phyloP scores from a whole-genome alignment of 805 yeast species.

The Ogataea zsoltii region DNA sequence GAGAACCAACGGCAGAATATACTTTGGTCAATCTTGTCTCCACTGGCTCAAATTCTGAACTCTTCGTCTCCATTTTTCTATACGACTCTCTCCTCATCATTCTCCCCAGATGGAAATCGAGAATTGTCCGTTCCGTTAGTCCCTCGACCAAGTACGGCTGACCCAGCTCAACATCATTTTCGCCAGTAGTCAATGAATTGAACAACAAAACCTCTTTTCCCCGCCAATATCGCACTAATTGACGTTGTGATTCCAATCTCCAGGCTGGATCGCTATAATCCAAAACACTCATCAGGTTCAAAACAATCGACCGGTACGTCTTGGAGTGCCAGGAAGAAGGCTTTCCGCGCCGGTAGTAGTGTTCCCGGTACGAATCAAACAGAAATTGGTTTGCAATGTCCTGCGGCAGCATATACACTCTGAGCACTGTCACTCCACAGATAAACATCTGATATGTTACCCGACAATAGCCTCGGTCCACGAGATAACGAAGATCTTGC shows the following conservation, averaged over 20 bases:
- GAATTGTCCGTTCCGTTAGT: conserved; percentile 1
- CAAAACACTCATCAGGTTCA: conserved; percentile 37
- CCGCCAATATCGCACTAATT: conserved; percentile 10
- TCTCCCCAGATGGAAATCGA: conserved; percentile 38
- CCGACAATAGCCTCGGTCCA: conserved; percentile 40
- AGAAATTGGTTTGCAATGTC: conserved; percentile 41
- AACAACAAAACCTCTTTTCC: conserved; percentile 13
- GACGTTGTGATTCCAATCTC: conserved; percentile 24
- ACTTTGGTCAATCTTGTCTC: conserved; percentile 32
- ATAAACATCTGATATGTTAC: conserved; percentile 43
- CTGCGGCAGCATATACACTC: conserved; percentile 50
- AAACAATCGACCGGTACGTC: conserved; percentile 35
- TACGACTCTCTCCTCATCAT: conserved; percentile 30
- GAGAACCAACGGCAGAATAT: conserved; percentile 39
- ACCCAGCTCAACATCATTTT: conserved; percentile 8
- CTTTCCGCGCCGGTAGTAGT: conserved; percentile 35
- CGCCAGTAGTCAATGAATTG: conserved; percentile 1
- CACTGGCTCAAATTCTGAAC: conserved; percentile 15
- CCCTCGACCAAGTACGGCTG: conserved; percentile 1
- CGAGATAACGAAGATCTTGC: conserved; percentile 44
- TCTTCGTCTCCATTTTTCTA: conserved; percentile 2
- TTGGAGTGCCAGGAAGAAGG: conserved; percentile 36
- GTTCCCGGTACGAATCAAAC: conserved; percentile 38
- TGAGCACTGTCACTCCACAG: conserved; percentile 31
- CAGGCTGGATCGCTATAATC: conserved; percentile 46